These are phyloP conservation scores for Dothidotthia symphoricarpi DNA, from an alignment of 2,329 filamentous ascomycete genomes.

Conservation along the genomic window DNA sequence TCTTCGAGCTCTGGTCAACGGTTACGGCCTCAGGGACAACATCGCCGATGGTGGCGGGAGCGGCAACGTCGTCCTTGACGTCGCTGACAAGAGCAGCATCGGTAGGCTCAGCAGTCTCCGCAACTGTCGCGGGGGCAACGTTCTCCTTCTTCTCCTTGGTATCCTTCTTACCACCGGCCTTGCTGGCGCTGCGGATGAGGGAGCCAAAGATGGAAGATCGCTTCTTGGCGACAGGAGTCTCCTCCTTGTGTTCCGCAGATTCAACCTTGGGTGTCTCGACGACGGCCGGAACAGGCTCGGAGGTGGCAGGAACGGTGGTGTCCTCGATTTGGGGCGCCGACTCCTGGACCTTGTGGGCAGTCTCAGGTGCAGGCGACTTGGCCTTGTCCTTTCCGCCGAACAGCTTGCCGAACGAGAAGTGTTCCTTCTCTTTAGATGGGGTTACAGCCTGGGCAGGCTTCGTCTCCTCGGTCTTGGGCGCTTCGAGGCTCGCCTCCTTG, in stretches of 20 bases:
- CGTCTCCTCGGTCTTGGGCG: constrained; percentile 29
- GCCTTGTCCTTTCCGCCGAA: constrained; percentile 54
- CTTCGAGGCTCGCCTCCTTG: constrained; percentile 27
- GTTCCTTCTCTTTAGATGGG: constrained; percentile 46
- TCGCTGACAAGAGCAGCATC: constrained; percentile 22
- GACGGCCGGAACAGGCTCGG: constrained; percentile 23
- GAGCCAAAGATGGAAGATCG: constrained; percentile 80
- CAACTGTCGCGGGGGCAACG: constrained; percentile 36
- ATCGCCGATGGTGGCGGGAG: constrained; percentile 36
- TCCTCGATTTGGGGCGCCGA: constrained; percentile 39
- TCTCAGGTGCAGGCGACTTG: constrained; percentile 43
- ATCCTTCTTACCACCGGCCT: constrained; percentile 42
- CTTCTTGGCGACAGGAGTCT: constrained; percentile 61
- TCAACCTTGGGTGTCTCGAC: constrained; percentile 49
- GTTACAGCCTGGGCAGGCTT: constrained; percentile 40
- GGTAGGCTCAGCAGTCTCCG: constrained; percentile 32
- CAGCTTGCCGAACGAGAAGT: constrained; percentile 55
- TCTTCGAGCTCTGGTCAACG: constrained; percentile 44
- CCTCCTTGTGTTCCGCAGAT: constrained; percentile 38
- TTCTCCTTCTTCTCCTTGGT: constrained; percentile 40
- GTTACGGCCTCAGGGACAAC: constrained; percentile 41
- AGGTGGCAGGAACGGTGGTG: constrained; percentile 20
- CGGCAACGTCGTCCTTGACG: constrained; percentile 30
- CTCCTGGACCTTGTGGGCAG: constrained; percentile 45
- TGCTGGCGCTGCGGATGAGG: constrained; percentile 52